phyloP scores from a whole-genome alignment of 371 early-diverging fungal species.

The Rhizomucor pusillus region DNA sequence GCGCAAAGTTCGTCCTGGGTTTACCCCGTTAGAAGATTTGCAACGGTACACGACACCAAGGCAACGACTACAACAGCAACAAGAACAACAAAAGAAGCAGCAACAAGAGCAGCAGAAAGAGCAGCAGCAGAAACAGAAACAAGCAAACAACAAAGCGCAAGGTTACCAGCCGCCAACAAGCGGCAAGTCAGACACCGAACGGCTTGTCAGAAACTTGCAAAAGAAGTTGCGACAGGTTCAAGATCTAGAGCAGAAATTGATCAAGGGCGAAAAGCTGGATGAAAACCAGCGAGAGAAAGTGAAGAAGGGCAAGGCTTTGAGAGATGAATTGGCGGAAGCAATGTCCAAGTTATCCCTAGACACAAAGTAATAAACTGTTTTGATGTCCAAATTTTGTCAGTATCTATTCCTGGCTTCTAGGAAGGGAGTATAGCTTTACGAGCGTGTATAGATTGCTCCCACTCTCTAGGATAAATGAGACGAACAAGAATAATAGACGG shows the following conservation, averaged over 20 bases:
- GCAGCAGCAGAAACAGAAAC: constrained; percentile 17
- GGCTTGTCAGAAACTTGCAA: constrained; percentile 73
- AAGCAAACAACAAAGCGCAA: constrained; percentile 16
- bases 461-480: too few species aligned
- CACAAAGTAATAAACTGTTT: too few species aligned
- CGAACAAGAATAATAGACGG: too few species aligned
- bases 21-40: constrained; percentile 64
- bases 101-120: constrained; percentile 22
- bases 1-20: constrained; percentile 66
- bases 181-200: constrained; percentile 13
- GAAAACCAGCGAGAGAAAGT: constrained; percentile 34
- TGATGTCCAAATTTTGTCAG: too few species aligned
- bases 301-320: constrained; percentile 26
- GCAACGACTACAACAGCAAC: constrained; percentile 21
- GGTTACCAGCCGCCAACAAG: constrained; percentile 7
- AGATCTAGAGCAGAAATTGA: constrained; percentile 76
- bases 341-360: background rate
- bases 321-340: constrained; percentile 22
- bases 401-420: too few species aligned
- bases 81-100: constrained; percentile 13
- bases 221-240: constrained; percentile 90
- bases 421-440: too few species aligned
- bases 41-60: constrained; percentile 56
- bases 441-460: too few species aligned
- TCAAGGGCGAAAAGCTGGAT: constrained; percentile 79